Evolutionary conservation across 257 asterid genomes (phyloP), one percentile per base, ranked within the genome.

Genomic region (Nicotiana obtusifolia): DNA sequence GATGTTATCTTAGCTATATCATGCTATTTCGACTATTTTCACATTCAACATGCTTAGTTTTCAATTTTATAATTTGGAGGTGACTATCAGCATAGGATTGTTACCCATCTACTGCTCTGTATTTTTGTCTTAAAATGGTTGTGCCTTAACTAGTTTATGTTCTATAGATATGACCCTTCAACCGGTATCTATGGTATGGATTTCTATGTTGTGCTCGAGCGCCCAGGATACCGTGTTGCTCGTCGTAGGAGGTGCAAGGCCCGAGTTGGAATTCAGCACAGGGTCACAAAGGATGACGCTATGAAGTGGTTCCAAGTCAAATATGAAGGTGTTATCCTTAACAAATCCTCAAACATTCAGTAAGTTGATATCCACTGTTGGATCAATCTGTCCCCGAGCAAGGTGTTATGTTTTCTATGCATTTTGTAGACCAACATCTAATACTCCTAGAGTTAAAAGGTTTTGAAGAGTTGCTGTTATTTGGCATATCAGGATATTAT

Each of bases 191-290:
- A 89, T 47, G 92, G 92, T 52, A 89, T 89, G 92, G 92, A 87
- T 78, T 87, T 89, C 86, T 93, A 26, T 22, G 91, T 92, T 10
- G 95, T 91, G 24, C 81, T 90, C 85, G 94, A 90, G 77, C 91
- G 95, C 31, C 90, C 97, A 52, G 97, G 97, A 22, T 92, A 92
- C 81, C 86, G 95, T 9, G 95, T 92, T 26, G 97, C 94, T 10
- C 92, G 97, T 30, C 93, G 95, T 60, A 90, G 97, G 28, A 90
- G 97, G 84, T 92, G 97, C 92, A 91, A 92, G 89, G 49, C 97
- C 15, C 88, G 94, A 5, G 97, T 92, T 33, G 97, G 97, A 19
- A 92, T 92, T 84, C 95, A 92, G 66, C 95, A 92, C 86, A 85
- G 97, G 84, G 97, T 91, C 79, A 92, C 96, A 3, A 92, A 91